Base-by-base conservation (phyloP, 768 basidiomycete genomes). In the Trametes elegans region DNA sequence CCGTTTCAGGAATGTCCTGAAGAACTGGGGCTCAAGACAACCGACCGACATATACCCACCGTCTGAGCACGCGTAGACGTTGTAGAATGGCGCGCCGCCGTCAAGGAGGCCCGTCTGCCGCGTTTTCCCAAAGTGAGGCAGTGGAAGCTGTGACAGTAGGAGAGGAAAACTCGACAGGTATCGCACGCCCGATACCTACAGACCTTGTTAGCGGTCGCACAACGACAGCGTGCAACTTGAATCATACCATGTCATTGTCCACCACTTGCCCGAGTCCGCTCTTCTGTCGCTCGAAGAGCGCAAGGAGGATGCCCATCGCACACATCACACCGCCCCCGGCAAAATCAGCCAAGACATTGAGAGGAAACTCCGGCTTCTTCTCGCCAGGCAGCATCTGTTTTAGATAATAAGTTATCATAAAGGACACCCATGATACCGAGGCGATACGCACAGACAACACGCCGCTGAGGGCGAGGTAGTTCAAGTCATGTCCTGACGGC, bases 321-420 rank as follows among this genome's bases (percentile, higher is more conserved):
- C 87, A 90, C 57, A 82, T 78, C 26, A 90, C 67, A 7, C 90
- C 89, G 5, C 90, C 90, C 3, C 89, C 90, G 1, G 86, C 91
- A 68, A 93, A 92, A 64, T 92, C 91, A 10, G 84, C 89, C 5
- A 93, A 75, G 13, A 92, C 65, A 62, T 93, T 93, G 36, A 88
- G 68, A 7, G 90, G 91, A 53, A 87, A 87, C 31, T 69, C 71
- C 0, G 90, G 90, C 60, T 84, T 87, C 10, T 79, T 80, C 19
- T 75, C 71, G 7, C 88, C 86, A 35, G 89, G 87, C 10, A 90
- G 74, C 76, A 90, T 82, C 83, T 90, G 14, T 19, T 11, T 38
- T 9, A 7, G 8, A n/a, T 18, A 34, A 44, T 27, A 10, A 21
- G 19, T 10, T 2, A 13, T 7, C 24, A 11, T 6, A n/a, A n/a